Base-by-base conservation (phyloP, 1,284 basidiomycete genomes). In the Ganoderma multipileum region DNA sequence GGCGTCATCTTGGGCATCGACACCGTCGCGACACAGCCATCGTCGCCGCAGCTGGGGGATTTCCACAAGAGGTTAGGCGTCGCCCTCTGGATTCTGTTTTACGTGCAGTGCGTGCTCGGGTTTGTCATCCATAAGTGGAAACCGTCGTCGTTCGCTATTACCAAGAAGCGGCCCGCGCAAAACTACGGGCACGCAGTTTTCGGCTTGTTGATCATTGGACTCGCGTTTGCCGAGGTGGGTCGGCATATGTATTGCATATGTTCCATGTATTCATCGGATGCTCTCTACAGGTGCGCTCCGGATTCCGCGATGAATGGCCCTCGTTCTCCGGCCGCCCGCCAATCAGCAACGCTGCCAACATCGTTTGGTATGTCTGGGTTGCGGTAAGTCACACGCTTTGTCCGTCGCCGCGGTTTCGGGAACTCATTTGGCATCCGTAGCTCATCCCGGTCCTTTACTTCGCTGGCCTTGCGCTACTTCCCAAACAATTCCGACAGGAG, bases 1-100 rank as follows among this genome's bases (percentile, higher is more conserved):
- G 90, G 88, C 18, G 73, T 89, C 42, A 82, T 80, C 9, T 79
- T 90, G 28, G 86, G 88, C 11, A 79, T 88, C 44, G 77, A 76
- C 54, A 82, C 86, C 14, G 85, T 89, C 18, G 76, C 78, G 71
- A 76, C 80, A 57, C 76, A 78, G 5, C 79, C 78, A 12, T 81
- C 78, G 14, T 81, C 78, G n/a, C 28, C 70, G 36, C 85, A 87
- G 67, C 76, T 88, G 23, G 74, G 83, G 70, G 83, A 87, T 65
- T 71, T 76, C 11, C 88, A 92, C 79, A 89, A 89, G 87, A 82
- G 82, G 79, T 83, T 85, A 73, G 91, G 92, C 39, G 76, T 89
- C 58, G 84, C 83, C 7, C 78, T 93, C 54, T 86, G 92, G 69
- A 81, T 84, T 55, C 79, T 93, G n/a, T 89, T 91, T 74, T 52